These are phyloP conservation scores for Gossypium davidsonii DNA, from an alignment of 441 rosid species.

Conservation along the genomic window DNA sequence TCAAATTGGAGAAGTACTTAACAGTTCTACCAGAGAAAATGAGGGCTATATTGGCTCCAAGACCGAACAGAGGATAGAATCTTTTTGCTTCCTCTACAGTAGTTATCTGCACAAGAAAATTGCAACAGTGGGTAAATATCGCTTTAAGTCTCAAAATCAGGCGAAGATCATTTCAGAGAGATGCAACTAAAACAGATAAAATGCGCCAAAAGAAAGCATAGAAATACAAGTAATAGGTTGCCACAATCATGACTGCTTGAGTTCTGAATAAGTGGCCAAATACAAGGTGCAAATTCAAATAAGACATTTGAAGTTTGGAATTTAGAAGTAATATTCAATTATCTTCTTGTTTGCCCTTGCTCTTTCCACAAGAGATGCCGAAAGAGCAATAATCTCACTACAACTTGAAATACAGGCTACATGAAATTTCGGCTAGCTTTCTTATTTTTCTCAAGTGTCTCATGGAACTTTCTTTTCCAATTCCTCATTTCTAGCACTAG, in stretches of 20 bases:
- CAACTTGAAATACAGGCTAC: not conserved
- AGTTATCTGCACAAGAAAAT: conserved; percentile 59
- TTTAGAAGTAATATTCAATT: not conserved
- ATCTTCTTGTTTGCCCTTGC: not conserved
- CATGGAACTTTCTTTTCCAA: not conserved
- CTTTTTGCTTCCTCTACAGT: conserved; percentile 91
- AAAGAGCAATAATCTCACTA: not conserved
- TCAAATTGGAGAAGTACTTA: conserved; percentile 85
- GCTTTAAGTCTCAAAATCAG: conserved; percentile 3
- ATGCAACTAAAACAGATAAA: not conserved
- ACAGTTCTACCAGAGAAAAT: conserved; percentile 94
- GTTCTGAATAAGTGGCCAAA: not conserved
- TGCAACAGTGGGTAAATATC: not conserved
- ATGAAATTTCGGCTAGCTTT: not conserved
- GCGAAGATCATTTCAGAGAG: not conserved
- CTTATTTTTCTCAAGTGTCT: not conserved
- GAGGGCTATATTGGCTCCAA: conserved; percentile 90
- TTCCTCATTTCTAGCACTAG: not conserved
- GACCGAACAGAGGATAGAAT: conserved; percentile 93
- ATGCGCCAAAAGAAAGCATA: not conserved
- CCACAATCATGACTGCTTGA: not conserved
- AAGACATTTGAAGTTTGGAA: not conserved
- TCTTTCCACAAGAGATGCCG: not conserved
- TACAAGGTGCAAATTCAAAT: not conserved
- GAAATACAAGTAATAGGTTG: not conserved